Evolutionary conservation across 2,329 filamentous ascomycete genomes (phyloP), one percentile per base, ranked within the genome.

Genomic region (Penicillium freii): DNA sequence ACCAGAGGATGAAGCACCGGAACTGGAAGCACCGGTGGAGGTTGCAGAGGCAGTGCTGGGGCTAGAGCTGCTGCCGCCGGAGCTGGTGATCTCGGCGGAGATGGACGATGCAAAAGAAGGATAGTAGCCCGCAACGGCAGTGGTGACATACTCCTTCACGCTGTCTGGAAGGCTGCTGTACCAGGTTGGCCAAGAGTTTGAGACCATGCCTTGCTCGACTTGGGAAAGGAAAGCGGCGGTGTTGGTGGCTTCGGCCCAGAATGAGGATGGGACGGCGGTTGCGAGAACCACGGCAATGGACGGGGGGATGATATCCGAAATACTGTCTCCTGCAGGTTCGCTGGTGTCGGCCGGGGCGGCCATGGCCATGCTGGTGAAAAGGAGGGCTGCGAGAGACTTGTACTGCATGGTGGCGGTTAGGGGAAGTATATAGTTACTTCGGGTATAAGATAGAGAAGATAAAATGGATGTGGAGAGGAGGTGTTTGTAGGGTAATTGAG

Each of bases 131-230:
- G 40, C 19, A 17, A 58, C 52, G 17, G 59, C 61, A 2, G 63
- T 50, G 8, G 63, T 60, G 19, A 54, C 52, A 21, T 53, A 65
- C 15, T 44, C 49, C 47, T 60, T 57, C 10, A 60, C 61, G 15
- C 47, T 54, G 2, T 60, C 56, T 13, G 64, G 62, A 1, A 66
- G 40, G 13, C 43, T 56, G 56, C 34, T 62, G 39, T 59, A 60
- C 64, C 64, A 66, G 6, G 48, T 58, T 2, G 64, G 64, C 46
- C 55, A 65, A 27, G 51, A 38, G 33, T 60, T 58, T 2, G 57
- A 33, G 3, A 55, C 40, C 10, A 64, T 43, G 11, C 58, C 50
- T 21, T 56, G 47, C 42, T 57, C 53, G n/a, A 38, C 50, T 51
- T 61, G 21, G 44, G 56, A 50, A 21, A 39, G 40, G 47, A 59